Base-by-base conservation (phyloP, 169 alveolate species). In the Plasmodium gaboni region DNA sequence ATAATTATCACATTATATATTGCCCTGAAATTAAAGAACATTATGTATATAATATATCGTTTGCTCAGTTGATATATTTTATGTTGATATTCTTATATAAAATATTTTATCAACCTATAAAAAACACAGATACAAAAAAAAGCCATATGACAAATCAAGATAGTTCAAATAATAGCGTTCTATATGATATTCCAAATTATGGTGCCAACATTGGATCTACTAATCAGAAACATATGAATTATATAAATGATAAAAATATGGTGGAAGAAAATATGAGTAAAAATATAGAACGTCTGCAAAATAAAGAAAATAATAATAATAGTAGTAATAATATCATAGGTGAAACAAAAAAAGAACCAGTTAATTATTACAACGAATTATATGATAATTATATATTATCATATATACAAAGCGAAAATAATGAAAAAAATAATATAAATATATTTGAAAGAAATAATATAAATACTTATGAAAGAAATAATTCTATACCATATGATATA, bases 61-160 rank as follows among this genome's bases (percentile, higher is more conserved):
- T 86, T 86, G 74, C 87, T 17, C 92, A 86, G 44, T 17, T 86
- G 28, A 86, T 86, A 15, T 86, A 86, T 65, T 86, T 86, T 55
- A 86, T 86, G 92, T 26, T 86, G 42, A 72, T 72, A 19, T 86
- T 70, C 44, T 44, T 86, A 53, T 86, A 86, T 48, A 86, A 86
- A 60, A 83, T 83, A 57, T 69, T 83, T 83, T 83, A 57, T 44
- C 91, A 83, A 44, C 70, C 72, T 26, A 46, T 73, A 12, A 38
- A 5, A 1, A 38, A 7, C 46, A 38, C 9, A 38, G 46, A 38
- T 38, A 38, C 46, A 3, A 38, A 3, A 42, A 19, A 68, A 24
- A 60, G 42, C 0, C 46, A 6, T 9, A 17, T 61, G 15, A 1
- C 1, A 48, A 44, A 28, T 6, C 50, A 17, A n/a, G 44, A 38